These are phyloP conservation scores for Uronychia binucleata DNA, from an alignment of 73 alveolate genomes.

Conservation along the genomic window DNA sequence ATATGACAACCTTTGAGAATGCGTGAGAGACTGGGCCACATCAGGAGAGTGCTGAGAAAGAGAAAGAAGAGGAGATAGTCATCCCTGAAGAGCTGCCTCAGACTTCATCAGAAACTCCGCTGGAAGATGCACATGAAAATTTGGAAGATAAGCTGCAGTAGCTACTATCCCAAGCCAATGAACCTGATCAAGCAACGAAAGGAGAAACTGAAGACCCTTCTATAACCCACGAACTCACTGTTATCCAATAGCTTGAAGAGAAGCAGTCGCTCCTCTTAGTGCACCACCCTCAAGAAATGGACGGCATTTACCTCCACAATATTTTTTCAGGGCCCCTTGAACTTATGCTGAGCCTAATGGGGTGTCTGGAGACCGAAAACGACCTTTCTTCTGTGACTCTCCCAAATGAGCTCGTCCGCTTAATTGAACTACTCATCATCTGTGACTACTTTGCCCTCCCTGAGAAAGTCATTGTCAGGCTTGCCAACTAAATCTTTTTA, in stretches of 20 bases:
- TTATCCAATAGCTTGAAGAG: conserved; percentile 4
- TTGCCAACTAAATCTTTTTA: background rate
- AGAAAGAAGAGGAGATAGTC: background rate
- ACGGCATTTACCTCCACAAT: conserved; percentile 40
- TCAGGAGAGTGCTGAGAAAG: background rate
- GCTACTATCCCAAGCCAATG: too few relatives aligned
- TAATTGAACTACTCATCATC: conserved; percentile 33
- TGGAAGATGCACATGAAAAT: background rate
- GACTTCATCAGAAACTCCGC: background rate
- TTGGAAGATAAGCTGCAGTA: conserved; percentile 4
- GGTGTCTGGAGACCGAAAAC: conserved; percentile 15
- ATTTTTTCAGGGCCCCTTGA: conserved; percentile 20
- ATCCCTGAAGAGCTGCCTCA: background rate
- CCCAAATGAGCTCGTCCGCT: conserved; percentile 11
- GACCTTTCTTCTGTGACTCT: background rate
- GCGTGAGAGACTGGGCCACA: background rate
- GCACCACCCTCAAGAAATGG: conserved; percentile 6
- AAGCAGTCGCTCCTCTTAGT: background rate
- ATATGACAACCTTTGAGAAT: background rate
- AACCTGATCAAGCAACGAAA: conserved; percentile 12
- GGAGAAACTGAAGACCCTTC: conserved; percentile 29
- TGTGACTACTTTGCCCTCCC: conserved; percentile 36
- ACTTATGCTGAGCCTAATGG: conserved; percentile 7
- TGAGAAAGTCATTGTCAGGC: background rate
- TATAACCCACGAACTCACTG: conserved; percentile 17